phyloP scores from a whole-genome alignment of 2,329 filamentous ascomycete species.

The Paraphoma sp. region DNA sequence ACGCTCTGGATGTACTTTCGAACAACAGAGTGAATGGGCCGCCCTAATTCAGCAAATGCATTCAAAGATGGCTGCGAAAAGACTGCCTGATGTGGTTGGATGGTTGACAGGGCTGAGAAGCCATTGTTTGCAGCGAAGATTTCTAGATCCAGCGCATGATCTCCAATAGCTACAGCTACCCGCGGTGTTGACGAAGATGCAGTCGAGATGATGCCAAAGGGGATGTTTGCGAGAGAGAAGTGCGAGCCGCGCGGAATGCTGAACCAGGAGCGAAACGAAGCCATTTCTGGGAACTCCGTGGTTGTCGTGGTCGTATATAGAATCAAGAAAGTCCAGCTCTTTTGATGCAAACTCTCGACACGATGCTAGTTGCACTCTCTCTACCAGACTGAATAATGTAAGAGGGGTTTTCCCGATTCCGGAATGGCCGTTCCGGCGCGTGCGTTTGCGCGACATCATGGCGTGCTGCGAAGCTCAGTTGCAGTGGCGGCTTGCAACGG shows the following conservation, averaged over 20 bases:
- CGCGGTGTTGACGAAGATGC: constrained; percentile 62
- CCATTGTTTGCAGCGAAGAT: constrained; percentile 65
- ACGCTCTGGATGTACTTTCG: constrained; percentile 73
- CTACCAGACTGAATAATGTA: neutral
- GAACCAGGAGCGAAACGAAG: constrained; percentile 61
- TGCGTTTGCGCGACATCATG: constrained; percentile 5
- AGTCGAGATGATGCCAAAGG: constrained; percentile 81
- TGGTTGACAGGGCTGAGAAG: constrained; percentile 64
- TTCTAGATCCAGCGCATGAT: constrained; percentile 73
- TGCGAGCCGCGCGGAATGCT: constrained; percentile 65
- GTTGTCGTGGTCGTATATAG: neutral
- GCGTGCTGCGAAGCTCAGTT: constrained; percentile 1
- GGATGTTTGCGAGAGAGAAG: constrained; percentile 81
- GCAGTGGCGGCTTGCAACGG: constrained; percentile 34
- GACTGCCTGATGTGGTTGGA: constrained; percentile 64
- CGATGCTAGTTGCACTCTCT: neutral
- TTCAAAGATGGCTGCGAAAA: constrained; percentile 73
- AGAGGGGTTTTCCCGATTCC: constrained; percentile 3
- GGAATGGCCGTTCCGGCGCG: constrained; percentile 17
- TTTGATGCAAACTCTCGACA: neutral
- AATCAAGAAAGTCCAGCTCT: neutral
- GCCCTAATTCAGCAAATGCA: constrained; percentile 75
- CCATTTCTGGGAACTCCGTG: constrained; percentile 26
- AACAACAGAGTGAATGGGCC: constrained; percentile 71
- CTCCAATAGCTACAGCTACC: constrained; percentile 75